Conservation (phyloP, 1,139 yeast species). For the Suhomyces bribrorum region DNA sequence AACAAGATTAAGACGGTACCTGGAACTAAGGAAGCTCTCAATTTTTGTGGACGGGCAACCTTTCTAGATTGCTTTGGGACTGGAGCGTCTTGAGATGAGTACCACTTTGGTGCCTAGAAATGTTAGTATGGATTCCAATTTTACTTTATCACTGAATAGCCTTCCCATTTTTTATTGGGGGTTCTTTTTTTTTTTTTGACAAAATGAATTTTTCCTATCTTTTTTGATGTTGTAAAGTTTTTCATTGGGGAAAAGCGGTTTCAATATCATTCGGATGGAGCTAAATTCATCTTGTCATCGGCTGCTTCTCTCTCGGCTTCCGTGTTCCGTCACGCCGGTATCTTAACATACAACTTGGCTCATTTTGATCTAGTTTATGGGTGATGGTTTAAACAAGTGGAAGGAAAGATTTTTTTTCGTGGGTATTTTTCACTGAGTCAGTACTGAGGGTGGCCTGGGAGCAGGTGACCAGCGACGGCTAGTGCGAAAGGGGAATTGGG, state of each 20-base stretch:
- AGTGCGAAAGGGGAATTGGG: slow-evolving; percentile 1
- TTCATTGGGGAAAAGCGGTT: background rate
- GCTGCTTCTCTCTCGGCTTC: too few relatives aligned
- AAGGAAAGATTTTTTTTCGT: slow-evolving; percentile 21
- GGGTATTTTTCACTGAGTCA: slow-evolving; percentile 16
- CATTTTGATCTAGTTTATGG: slow-evolving; percentile 33
- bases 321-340: too few relatives aligned
- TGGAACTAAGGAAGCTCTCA: slow-evolving; percentile 96
- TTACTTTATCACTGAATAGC: too few relatives aligned
- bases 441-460: slow-evolving; percentile 8
- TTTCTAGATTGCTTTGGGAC: slow-evolving; percentile 87
- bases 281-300: too few relatives aligned
- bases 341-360: slow-evolving; percentile 37
- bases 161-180: too few relatives aligned
- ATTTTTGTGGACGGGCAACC: slow-evolving; percentile 91
- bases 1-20: slow-evolving; percentile 97
- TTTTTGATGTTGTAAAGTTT: too few relatives aligned
- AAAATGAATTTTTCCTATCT: too few relatives aligned
- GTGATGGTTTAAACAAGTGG: slow-evolving; percentile 22
- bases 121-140: slow-evolving; percentile 26
- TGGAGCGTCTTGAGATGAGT: slow-evolving; percentile 92
- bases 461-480: slow-evolving; percentile 7
- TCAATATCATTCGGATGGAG: too few relatives aligned
- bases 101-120: slow-evolving; percentile 85
- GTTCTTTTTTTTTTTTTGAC: too few relatives aligned